Evolutionary conservation across 768 basidiomycete genomes (phyloP).

Genomic region (Tylopilus vinaceipallidus): DNA sequence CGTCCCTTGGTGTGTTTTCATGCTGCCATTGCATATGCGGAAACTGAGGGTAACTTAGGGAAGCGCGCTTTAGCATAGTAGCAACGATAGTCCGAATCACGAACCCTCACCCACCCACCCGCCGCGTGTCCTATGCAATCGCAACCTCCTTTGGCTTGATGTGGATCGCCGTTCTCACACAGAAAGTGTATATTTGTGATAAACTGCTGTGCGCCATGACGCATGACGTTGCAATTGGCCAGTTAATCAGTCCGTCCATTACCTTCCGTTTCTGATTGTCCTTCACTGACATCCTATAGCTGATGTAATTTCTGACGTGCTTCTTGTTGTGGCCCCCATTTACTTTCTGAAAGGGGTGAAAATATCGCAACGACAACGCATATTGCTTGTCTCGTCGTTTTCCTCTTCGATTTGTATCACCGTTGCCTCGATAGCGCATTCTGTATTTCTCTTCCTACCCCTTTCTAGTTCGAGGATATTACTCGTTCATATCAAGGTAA

Average conservation of each 20-base stretch:
- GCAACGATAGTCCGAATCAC: conserved; percentile 5
- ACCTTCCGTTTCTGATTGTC: no score
- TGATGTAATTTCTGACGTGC: no score
- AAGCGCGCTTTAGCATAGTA: conserved; percentile 20
- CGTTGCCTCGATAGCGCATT: conserved; percentile 12
- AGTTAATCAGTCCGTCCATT: no score
- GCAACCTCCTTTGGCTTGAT: conserved; percentile 13
- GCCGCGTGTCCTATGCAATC: neutral
- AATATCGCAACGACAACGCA: no score
- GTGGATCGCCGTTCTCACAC: conserved; percentile 8
- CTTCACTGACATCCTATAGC: no score
- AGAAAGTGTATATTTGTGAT: conserved; percentile 5
- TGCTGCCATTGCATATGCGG: neutral
- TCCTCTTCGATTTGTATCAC: conserved; percentile 22
- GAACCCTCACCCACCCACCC: neutral
- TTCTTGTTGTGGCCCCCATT: no score
- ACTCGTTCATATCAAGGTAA: conserved; percentile 20
- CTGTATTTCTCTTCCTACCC: conserved; percentile 8
- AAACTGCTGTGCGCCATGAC: neutral
- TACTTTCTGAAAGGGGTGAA: no score
- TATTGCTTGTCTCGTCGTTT: conserved; percentile 20
- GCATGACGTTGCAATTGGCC: conserved; percentile 5
- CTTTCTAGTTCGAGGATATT: no score
- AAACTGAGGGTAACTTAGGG: no score
- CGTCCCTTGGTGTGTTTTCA: conserved; percentile 10